Evolutionary conservation across 306 rosid genomes (phyloP), one percentile per base, ranked within the genome.

Genomic region (Cucurbita ficifolia): DNA sequence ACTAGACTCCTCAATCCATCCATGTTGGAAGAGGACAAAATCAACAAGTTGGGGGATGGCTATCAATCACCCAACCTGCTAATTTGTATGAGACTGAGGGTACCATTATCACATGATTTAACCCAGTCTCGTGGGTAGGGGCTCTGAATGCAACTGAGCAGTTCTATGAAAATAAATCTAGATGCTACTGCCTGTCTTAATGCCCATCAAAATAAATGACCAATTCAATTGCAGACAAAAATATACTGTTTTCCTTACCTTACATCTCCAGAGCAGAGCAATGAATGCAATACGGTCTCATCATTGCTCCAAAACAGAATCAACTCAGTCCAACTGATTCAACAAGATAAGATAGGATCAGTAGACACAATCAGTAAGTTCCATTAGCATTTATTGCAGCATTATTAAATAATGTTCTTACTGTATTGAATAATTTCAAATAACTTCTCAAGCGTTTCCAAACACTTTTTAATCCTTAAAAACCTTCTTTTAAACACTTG

Each of bases 331-430:
- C 33, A 50, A 39, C 50, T 64, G 71, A 64, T 64, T 19, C 49
- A 21, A 68, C 39, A 43, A 68, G 73, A 68, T 68, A 68, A 68
- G 56, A 65, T 43, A 65, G 53, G 17, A 19, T 65, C 72, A 45
- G 73, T 8, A 9, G 39, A 33, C 72, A 42, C 54, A 42, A 42
- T 67, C 73, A 67, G 39, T 12, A 67, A 22, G 54, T 45, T 46
- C 39, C 72, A 67, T 43, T 45, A 67, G 10, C 39, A 42, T 64
- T 64, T 35, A 63, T 63, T 63, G 70, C 70, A 63, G 9, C 70
- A 63, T 63, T 21, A 29, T 29, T 29, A 45, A 35, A 61, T 61
- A 1, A 33, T 61, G 46, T 39, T 63, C 70, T 4, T 63, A 21
- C 35, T 40, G 18, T 10, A 29, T 29, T 3, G 3, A 3, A 29